Conservation (phyloP, 1,284 basidiomycete genomes). For the Ganoderma multipileum region DNA sequence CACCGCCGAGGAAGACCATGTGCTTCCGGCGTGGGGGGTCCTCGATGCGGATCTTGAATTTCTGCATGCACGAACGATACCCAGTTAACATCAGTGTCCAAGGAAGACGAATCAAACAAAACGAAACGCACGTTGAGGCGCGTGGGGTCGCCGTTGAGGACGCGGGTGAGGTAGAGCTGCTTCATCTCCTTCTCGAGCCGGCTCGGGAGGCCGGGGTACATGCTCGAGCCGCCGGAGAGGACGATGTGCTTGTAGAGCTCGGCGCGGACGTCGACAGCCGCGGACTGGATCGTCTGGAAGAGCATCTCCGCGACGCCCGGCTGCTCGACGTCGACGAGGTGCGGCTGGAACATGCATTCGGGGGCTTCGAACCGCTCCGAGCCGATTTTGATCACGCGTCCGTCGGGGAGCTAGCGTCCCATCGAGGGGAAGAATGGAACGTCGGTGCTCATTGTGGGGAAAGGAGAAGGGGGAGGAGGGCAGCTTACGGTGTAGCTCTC, state of each 20-base stretch:
- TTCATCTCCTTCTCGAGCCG: slow-evolving; percentile 99
- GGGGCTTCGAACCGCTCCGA: slow-evolving; percentile 99
- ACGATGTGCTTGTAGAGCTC: slow-evolving; percentile 99
- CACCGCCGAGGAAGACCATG: slow-evolving; percentile 99
- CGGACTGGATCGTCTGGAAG: slow-evolving; percentile 94
- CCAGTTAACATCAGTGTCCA: neutral
- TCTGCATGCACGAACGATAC: slow-evolving; percentile 55
- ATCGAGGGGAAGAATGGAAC: neutral
- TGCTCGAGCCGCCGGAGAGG: slow-evolving; percentile 95
- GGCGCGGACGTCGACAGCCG: slow-evolving; percentile 88
- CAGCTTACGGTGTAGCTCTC: slow-evolving; percentile 93
- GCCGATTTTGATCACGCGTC: slow-evolving; percentile 96
- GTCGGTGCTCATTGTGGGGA: neutral
- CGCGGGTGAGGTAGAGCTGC: slow-evolving; percentile 93
- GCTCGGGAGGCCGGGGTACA: slow-evolving; percentile 98
- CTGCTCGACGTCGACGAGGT: slow-evolving; percentile 97
- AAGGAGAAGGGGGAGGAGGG: neutral
- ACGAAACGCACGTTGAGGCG: slow-evolving; percentile 82
- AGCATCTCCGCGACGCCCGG: slow-evolving; percentile 97
- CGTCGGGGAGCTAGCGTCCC: slow-evolving; percentile 88
- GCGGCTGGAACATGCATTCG: slow-evolving; percentile 99
- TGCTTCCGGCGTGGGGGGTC: slow-evolving; percentile 98
- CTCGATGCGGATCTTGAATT: slow-evolving; percentile 99
- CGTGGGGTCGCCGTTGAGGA: slow-evolving; percentile 85
- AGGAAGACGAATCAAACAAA: neutral